Conservation (phyloP, 768 basidiomycete species). For the Coprinopsis cinerea region DNA sequence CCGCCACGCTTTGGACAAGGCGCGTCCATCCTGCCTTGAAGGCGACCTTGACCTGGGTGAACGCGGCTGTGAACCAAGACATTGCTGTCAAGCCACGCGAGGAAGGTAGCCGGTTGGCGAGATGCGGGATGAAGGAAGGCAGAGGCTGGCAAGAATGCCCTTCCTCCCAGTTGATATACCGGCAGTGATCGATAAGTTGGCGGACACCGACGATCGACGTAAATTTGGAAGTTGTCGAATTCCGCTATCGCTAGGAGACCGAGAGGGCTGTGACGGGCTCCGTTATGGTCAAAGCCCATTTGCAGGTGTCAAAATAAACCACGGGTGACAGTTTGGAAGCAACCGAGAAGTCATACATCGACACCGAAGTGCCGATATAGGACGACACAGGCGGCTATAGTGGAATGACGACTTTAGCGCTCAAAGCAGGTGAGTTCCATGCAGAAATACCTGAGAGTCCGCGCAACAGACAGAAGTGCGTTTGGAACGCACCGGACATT, state of each 20-base stretch:
- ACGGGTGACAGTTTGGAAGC: too few species aligned
- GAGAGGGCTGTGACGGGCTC: neutral
- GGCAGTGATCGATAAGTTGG: constrained; percentile 6
- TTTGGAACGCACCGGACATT: too few species aligned
- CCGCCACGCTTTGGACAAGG: neutral
- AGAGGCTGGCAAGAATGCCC: constrained; percentile 2
- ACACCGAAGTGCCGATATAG: too few species aligned
- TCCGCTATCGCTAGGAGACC: neutral
- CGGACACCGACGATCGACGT: neutral
- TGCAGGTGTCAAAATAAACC: too few species aligned
- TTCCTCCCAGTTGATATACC: neutral
- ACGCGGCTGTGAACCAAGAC: neutral
- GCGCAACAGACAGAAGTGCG: too few species aligned
- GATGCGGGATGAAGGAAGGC: neutral
- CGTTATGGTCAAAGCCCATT: too few species aligned
- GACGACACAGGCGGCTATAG: too few species aligned
- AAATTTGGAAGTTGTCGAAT: neutral
- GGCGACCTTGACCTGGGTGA: neutral
- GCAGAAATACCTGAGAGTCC: too few species aligned
- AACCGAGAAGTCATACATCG: too few species aligned
- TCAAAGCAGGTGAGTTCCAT: too few species aligned
- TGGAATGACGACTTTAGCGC: too few species aligned
- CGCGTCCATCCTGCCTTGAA: neutral
- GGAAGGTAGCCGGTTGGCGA: neutral
- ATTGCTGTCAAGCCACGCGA: neutral